Percentiles rank a stretch among this genome's conserved stretches.
Evolutionary conservation across 1,284 basidiomycete species (phyloP).

Genomic region (Microbotryum violaceum): DNA sequence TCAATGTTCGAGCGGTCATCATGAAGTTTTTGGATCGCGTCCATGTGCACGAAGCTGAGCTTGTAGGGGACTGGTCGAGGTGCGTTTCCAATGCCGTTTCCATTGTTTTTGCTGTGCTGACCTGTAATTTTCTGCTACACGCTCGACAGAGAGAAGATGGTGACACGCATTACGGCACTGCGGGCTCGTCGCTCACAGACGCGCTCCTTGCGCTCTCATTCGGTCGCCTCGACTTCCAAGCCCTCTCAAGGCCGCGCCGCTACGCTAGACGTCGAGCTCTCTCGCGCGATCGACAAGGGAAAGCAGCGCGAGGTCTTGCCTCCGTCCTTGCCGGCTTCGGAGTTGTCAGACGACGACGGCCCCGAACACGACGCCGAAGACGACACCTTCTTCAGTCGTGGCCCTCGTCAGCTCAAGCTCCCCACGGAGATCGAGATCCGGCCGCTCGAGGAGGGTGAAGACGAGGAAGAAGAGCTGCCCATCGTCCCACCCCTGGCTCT

Average conservation of each 20-base stretch:
- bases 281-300: background rate
- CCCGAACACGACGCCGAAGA: slow-evolving; percentile 3
- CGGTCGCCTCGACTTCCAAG: background rate
- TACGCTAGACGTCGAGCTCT: background rate
- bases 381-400: slow-evolving; percentile 25
- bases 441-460: background rate
- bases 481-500: slow-evolving; percentile 23
- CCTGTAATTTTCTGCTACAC: background rate
- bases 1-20: slow-evolving; percentile 10
- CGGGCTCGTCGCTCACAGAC: slow-evolving; percentile 27
- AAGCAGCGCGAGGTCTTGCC: background rate
- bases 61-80: slow-evolving; percentile 20
- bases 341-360: background rate
- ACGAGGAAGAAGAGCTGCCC: slow-evolving; percentile 5
- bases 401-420: background rate
- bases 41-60: slow-evolving; percentile 1
- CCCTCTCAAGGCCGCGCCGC: background rate
- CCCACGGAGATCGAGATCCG: background rate
- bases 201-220: slow-evolving; percentile 3
- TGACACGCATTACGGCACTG: slow-evolving; percentile 28
- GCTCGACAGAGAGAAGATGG: slow-evolving; percentile 19
- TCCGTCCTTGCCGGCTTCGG: background rate
- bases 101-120: background rate
- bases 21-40: slow-evolving; percentile 14
- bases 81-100: background rate